These are phyloP conservation scores for Viridothelium virens DNA, from an alignment of 495 filamentous ascomycete species.

Conservation along the genomic window DNA sequence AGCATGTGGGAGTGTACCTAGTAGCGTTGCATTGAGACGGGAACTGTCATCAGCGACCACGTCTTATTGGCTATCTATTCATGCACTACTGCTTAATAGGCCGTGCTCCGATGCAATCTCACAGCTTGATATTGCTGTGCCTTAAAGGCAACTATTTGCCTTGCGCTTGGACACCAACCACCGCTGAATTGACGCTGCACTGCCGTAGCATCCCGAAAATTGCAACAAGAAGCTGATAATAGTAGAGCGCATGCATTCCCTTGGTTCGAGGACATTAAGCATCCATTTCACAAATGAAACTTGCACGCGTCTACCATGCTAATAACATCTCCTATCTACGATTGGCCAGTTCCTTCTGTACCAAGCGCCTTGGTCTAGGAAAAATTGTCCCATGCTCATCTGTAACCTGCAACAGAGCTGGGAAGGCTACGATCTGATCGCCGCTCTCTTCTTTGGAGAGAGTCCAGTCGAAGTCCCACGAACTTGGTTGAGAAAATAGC, in stretches of 20 bases:
- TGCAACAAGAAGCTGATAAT: background rate
- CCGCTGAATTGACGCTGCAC: background rate
- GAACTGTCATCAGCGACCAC: background rate
- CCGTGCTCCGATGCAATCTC: background rate
- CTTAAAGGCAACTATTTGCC: background rate
- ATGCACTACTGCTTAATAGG: background rate
- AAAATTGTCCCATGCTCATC: slow-evolving; percentile 27
- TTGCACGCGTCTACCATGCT: background rate
- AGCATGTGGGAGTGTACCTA: background rate
- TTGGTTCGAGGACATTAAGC: background rate
- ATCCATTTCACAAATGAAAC: background rate
- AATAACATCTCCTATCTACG: background rate
- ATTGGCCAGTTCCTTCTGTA: slow-evolving; percentile 27
- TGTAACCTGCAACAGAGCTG: slow-evolving; percentile 29
- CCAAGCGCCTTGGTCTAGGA: slow-evolving; percentile 24
- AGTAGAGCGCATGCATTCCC: background rate
- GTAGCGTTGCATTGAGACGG: background rate
- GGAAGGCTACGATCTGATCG: slow-evolving; percentile 33
- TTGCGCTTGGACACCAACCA: background rate
- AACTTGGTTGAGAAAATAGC: slow-evolving; percentile 35
- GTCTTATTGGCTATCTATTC: background rate
- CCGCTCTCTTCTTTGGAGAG: slow-evolving; percentile 14
- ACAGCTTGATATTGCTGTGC: background rate
- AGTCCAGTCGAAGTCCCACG: slow-evolving; percentile 31
- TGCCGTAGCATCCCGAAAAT: background rate